Conservation (phyloP, 306 rosid genomes). For the Lathyrus tuberosus region DNA sequence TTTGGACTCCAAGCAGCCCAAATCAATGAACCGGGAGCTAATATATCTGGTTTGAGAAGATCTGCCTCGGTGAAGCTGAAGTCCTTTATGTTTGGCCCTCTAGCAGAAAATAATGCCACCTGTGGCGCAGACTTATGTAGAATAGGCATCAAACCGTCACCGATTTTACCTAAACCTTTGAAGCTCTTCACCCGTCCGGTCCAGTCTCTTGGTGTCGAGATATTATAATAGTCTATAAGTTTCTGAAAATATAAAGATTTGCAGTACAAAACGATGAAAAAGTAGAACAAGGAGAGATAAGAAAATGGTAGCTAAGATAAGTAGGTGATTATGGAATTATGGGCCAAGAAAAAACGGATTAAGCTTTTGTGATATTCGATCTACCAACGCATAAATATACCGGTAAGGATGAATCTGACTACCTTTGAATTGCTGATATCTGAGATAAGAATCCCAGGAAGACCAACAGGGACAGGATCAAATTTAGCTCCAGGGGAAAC, state of each 20-base stretch:
- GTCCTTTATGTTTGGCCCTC: conserved; percentile 96
- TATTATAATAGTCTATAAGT: conserved; percentile 86
- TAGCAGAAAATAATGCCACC: conserved; percentile 93
- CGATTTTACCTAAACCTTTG: conserved; percentile 78
- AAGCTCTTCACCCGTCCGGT: conserved; percentile 94
- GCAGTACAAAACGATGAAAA: conserved; percentile 27
- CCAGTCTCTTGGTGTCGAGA: conserved; percentile 95
- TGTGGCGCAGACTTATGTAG: conserved; percentile 97
- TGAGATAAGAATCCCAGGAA: conserved; percentile 89
- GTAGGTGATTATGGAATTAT: conserved; percentile 23
- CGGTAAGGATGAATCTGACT: conserved; percentile 34
- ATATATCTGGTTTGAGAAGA: conserved; percentile 97
- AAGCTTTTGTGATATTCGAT: conserved; percentile 20
- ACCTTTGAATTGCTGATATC: conserved; percentile 88
- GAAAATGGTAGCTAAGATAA: conserved; percentile 23
- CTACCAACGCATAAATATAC: conserved; percentile 8
- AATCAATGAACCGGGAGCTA: conserved; percentile 97
- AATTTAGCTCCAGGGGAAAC: conserved; percentile 90
- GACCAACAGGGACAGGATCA: conserved; percentile 91
- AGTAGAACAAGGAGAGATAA: neutral
- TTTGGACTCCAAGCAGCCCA: conserved; percentile 99
- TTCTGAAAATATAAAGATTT: conserved; percentile 57
- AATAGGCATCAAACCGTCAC: conserved; percentile 87
- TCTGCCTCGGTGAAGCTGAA: conserved; percentile 95
- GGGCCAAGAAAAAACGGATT: conserved; percentile 8